phyloP scores from a whole-genome alignment of 2,329 filamentous ascomycete species.

The Fusarium fujikuroi region DNA sequence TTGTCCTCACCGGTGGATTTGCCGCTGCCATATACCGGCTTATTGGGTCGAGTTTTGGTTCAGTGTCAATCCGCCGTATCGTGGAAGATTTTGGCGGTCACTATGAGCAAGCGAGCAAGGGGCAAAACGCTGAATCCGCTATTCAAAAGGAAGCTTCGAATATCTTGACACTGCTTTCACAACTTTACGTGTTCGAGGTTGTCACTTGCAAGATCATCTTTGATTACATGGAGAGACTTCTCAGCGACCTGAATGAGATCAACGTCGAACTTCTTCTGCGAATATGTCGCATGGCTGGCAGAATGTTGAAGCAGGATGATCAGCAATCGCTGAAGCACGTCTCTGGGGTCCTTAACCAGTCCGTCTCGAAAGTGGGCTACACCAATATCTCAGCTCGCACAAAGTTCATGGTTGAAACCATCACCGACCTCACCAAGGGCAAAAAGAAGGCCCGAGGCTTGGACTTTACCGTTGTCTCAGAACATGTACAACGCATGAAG shows the following conservation, averaged over 20 bases:
- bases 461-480: slow-evolving; percentile 77
- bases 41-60: slow-evolving; percentile 88
- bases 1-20: slow-evolving; percentile 91
- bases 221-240: slow-evolving; percentile 85
- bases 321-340: slow-evolving; percentile 90
- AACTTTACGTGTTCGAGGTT: slow-evolving; percentile 93
- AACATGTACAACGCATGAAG: slow-evolving; percentile 89
- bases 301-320: slow-evolving; percentile 88
- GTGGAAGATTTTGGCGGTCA: slow-evolving; percentile 78
- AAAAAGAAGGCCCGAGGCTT: slow-evolving; percentile 80
- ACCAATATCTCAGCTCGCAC: slow-evolving; percentile 84
- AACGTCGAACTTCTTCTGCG: slow-evolving; percentile 90
- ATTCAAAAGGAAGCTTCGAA: slow-evolving; percentile 66
- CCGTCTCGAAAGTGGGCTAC: slow-evolving; percentile 74
- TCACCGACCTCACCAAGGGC: slow-evolving; percentile 94
- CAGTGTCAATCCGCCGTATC: slow-evolving; percentile 81
- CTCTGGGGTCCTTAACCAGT: slow-evolving; percentile 79
- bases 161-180: slow-evolving; percentile 81
- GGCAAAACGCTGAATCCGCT: slow-evolving; percentile 53
- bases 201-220: slow-evolving; percentile 86
- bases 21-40: slow-evolving; percentile 88
- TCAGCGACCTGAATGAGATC: slow-evolving; percentile 79
- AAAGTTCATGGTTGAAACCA: slow-evolving; percentile 97
- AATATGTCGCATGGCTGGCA: slow-evolving; percentile 83
- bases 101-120: slow-evolving; percentile 61